Evolutionary conservation across 164 flowering plant genomes (phyloP).

Genomic region (Houttuynia cordata): DNA sequence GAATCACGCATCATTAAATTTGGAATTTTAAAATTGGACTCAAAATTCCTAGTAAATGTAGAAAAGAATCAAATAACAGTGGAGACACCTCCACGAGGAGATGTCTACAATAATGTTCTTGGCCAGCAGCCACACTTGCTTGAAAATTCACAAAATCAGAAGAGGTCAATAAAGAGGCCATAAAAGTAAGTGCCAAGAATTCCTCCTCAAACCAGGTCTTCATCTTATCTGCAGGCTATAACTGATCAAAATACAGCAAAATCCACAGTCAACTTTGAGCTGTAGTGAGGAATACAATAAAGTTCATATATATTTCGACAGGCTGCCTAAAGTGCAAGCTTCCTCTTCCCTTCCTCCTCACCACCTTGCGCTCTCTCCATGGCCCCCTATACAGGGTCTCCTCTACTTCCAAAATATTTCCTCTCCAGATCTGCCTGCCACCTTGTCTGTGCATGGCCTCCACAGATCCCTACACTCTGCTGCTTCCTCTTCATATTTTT

Average conservation of each 20-base stretch:
- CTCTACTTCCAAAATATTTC: background rate
- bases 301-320: background rate
- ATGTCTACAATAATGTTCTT: background rate
- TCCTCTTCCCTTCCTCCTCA: background rate
- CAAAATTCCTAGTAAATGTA: too few species aligned
- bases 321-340: background rate
- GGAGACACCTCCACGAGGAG: background rate
- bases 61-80: too few species aligned
- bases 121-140: background rate
- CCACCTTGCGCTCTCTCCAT: background rate
- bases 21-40: too few species aligned
- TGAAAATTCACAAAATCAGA: background rate
- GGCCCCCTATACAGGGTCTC: constrained; percentile 7
- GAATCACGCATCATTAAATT: too few species aligned
- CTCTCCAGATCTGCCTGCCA: constrained; percentile 3
- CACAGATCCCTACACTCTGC: background rate
- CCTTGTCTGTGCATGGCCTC: constrained; percentile 11
- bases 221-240: background rate
- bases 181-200: background rate
- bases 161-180: background rate
- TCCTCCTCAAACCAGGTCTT: background rate
- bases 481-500: constrained; percentile 1
- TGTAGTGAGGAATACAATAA: background rate
- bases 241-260: background rate
- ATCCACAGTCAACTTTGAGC: background rate